Conservation (phyloP, 1,284 basidiomycete species). For the Amylostereum chailletii region DNA sequence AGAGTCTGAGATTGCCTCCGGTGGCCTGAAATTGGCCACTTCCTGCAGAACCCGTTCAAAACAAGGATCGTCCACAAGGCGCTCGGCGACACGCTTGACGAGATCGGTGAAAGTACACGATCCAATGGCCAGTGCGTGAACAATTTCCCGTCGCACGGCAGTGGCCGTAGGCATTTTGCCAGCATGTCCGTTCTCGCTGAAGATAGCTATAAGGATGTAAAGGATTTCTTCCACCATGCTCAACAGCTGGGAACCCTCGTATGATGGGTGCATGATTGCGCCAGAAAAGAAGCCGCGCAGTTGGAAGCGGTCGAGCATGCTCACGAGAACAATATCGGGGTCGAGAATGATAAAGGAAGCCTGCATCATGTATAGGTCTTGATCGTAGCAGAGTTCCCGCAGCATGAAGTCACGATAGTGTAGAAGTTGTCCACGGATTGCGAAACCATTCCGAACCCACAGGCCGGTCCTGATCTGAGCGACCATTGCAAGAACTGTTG, state of each 20-base stretch:
- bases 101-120: conserved; percentile 90
- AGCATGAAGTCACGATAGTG: conserved; percentile 97
- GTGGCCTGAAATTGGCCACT: conserved; percentile 79
- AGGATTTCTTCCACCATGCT: conserved; percentile 92
- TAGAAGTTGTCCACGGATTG: conserved; percentile 90
- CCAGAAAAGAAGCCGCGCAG: conserved; percentile 76
- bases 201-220: conserved; percentile 80
- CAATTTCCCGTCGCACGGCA: conserved; percentile 77
- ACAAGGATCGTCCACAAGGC: conserved; percentile 78
- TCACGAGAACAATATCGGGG: conserved; percentile 74
- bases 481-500: conserved; percentile 74
- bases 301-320: conserved; percentile 86
- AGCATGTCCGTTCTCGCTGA: conserved; percentile 80
- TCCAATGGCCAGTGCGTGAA: conserved; percentile 87
- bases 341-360: conserved; percentile 74
- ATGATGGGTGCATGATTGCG: conserved; percentile 44
- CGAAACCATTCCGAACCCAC: conserved; percentile 97
- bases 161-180: conserved; percentile 59
- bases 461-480: conserved; percentile 93
- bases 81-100: conserved; percentile 85
- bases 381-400: conserved; percentile 94
- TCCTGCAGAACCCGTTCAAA: conserved; percentile 78
- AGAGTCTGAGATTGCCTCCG: conserved; percentile 69
- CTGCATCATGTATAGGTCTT: conserved; percentile 92
- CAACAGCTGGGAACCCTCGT: conserved; percentile 66